Conservation (phyloP, 2,329 filamentous ascomycete genomes). For the Ophiostoma quercus region DNA sequence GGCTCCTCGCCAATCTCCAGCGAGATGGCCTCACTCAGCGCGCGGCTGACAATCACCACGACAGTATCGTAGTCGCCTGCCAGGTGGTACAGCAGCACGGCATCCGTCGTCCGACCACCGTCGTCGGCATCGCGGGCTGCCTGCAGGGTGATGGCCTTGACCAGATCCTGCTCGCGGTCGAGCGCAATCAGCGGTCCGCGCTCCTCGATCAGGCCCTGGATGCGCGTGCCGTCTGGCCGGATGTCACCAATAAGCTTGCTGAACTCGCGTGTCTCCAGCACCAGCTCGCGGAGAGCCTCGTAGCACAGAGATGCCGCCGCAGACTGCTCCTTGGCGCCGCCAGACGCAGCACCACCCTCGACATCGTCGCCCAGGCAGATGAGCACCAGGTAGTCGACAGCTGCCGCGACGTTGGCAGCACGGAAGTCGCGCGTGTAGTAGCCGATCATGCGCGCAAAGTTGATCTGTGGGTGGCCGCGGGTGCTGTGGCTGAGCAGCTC, state of each 20-base stretch:
- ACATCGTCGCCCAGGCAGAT: slow-evolving; percentile 74
- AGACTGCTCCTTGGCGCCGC: slow-evolving; percentile 50
- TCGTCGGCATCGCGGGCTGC: slow-evolving; percentile 91
- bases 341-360: neutral
- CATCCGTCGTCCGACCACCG: slow-evolving; percentile 86
- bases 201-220: slow-evolving; percentile 81
- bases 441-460: slow-evolving; percentile 88
- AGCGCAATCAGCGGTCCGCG: slow-evolving; percentile 77
- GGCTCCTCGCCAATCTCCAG: slow-evolving; percentile 79
- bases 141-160: slow-evolving; percentile 87
- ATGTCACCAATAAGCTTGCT: slow-evolving; percentile 91
- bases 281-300: slow-evolving; percentile 85
- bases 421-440: slow-evolving; percentile 96
- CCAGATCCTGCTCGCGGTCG: slow-evolving; percentile 72
- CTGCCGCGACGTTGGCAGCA: slow-evolving; percentile 78
- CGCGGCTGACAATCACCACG: slow-evolving; percentile 81
- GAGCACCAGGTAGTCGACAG: slow-evolving; percentile 86
- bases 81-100: slow-evolving; percentile 88
- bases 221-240: slow-evolving; percentile 73
- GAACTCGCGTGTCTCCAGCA: slow-evolving; percentile 95
- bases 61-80: slow-evolving; percentile 94
- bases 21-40: slow-evolving; percentile 82
- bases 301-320: slow-evolving; percentile 79
- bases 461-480: slow-evolving; percentile 72
- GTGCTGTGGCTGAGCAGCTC: slow-evolving; percentile 64